phyloP scores from a whole-genome alignment of 23 red algal species.

The Gracilaria domingensis region DNA sequence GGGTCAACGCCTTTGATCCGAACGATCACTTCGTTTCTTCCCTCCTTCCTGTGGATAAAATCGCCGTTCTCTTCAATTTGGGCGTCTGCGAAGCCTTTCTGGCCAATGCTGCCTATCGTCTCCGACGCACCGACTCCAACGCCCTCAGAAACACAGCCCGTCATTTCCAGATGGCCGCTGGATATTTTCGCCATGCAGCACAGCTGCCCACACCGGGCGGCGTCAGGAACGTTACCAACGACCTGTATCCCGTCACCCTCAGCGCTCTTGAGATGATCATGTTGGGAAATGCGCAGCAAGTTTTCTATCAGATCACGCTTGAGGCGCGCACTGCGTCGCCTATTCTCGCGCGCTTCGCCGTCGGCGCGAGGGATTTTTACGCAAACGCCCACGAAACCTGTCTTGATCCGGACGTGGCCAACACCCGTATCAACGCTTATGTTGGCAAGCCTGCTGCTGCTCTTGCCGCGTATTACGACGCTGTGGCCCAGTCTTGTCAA shows the following conservation, averaged over 20 bases:
- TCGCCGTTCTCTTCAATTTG: constrained; percentile 55
- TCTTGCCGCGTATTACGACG: constrained; percentile 72
- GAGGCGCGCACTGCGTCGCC: not conserved
- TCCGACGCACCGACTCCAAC: constrained; percentile 18
- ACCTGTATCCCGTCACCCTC: constrained; percentile 45
- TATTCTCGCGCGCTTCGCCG: constrained; percentile 45
- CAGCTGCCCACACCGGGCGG: constrained; percentile 51
- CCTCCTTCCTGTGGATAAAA: constrained; percentile 31
- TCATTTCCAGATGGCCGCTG: constrained; percentile 56
- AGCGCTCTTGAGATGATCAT: constrained; percentile 66
- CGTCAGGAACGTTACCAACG: constrained; percentile 48
- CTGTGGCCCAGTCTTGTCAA: constrained; percentile 56
- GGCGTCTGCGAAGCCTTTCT: constrained; percentile 48
- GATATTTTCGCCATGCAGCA: constrained; percentile 45
- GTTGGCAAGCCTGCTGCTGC: constrained; percentile 39
- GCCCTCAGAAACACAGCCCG: constrained; percentile 26
- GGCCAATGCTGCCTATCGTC: constrained; percentile 42
- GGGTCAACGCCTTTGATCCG: constrained; percentile 68
- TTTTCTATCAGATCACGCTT: constrained; percentile 44
- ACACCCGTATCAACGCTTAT: constrained; percentile 44
- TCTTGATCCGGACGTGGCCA: constrained; percentile 38
- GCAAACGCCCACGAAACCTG: constrained; percentile 37
- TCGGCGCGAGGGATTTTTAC: constrained; percentile 62
- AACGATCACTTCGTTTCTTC: constrained; percentile 18
- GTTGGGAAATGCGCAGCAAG: constrained; percentile 75